Evolutionary conservation across 805 yeast genomes (phyloP).

Genomic region (Komagataella pastoris): DNA sequence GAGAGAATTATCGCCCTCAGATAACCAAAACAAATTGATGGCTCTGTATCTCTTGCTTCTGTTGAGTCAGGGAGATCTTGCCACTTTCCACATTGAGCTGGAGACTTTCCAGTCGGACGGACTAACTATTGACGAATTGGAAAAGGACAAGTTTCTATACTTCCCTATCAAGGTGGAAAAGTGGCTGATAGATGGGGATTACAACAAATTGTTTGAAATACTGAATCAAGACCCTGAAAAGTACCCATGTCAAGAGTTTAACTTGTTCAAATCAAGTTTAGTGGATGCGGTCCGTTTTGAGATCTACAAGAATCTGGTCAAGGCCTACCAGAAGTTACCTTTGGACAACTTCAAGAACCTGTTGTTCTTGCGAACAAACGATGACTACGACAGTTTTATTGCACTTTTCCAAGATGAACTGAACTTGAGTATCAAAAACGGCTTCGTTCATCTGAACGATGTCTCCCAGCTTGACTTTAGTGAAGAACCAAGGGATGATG

Average conservation of each 20-base stretch:
- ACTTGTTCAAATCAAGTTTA: constrained; percentile 62
- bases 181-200: constrained; percentile 94
- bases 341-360: constrained; percentile 71
- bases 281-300: constrained; percentile 73
- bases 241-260: constrained; percentile 64
- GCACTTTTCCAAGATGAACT: constrained; percentile 36
- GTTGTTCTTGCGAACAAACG: constrained; percentile 43
- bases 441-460: constrained; percentile 32
- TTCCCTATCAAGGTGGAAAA: constrained; percentile 86
- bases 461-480: constrained; percentile 13
- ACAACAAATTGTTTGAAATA: constrained; percentile 79
- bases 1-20: constrained; percentile 21
- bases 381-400: constrained; percentile 25
- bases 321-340: constrained; percentile 66
- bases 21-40: constrained; percentile 58
- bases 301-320: constrained; percentile 73
- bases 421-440: constrained; percentile 45
- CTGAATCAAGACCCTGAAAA: constrained; percentile 35
- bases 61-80: constrained; percentile 72
- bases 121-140: constrained; percentile 31
- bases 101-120: constrained; percentile 48
- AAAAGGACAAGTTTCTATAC: constrained; percentile 55
- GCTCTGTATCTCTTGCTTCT: constrained; percentile 67
- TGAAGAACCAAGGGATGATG: constrained; percentile 22
- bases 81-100: constrained; percentile 81